Conservation (phyloP, 2,329 filamentous ascomycete genomes). For the Aspergillus spinulosporus region DNA sequence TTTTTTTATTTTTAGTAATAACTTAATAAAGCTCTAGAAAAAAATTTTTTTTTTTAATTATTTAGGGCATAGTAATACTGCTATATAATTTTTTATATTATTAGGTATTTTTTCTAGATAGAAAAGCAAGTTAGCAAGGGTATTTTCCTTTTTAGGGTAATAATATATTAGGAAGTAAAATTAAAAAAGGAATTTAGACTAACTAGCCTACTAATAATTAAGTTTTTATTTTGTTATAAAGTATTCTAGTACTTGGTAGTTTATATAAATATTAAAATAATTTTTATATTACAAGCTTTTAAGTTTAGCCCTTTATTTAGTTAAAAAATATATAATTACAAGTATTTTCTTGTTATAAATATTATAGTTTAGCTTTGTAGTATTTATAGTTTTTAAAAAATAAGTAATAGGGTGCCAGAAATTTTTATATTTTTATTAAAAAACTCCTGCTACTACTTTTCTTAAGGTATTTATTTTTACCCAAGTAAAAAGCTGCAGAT, state of each 20-base stretch:
- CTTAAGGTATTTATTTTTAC: not conserved
- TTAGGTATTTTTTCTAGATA: too few relatives aligned
- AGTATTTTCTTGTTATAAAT: slow-evolving; percentile 35
- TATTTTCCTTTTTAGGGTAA: not conserved
- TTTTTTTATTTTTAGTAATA: too few relatives aligned
- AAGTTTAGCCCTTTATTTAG: slow-evolving; percentile 1
- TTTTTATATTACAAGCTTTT: slow-evolving; percentile 17
- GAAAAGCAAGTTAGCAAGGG: too few relatives aligned
- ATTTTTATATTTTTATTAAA: not conserved
- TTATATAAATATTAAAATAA: slow-evolving; percentile 20
- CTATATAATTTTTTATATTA: too few relatives aligned
- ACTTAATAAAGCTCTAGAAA: too few relatives aligned
- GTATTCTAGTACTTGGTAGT: slow-evolving; percentile 32
- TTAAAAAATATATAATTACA: slow-evolving; percentile 29
- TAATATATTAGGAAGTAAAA: slow-evolving; percentile 22
- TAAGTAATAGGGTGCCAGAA: slow-evolving; percentile 15
- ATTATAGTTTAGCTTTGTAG: slow-evolving; percentile 22
- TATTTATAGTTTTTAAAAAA: slow-evolving; percentile 24
- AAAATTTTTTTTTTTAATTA: too few relatives aligned
- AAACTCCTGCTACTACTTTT: not conserved
- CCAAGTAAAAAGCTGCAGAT: not conserved
- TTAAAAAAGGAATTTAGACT: slow-evolving; percentile 7
- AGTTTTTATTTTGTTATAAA: slow-evolving; percentile 27
- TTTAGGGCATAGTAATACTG: too few relatives aligned
- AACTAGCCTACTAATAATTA: slow-evolving; percentile 14